phyloP scores from a whole-genome alignment of 257 asterid genomes.

The Solanum paucissectum region DNA sequence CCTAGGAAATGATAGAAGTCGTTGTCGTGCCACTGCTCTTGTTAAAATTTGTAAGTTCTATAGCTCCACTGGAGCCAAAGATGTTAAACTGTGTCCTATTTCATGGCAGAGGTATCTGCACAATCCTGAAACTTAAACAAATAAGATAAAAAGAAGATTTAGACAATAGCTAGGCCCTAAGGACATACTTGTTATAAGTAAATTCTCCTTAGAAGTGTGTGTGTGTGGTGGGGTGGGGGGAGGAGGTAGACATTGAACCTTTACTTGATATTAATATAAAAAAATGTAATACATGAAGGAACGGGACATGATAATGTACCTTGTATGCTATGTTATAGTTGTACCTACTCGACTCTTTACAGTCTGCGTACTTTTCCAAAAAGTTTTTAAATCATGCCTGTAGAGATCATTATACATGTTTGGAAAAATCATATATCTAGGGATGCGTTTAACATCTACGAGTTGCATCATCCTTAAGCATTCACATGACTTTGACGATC shows the following conservation, averaged over 20 bases:
- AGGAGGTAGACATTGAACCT: not conserved
- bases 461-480: not conserved
- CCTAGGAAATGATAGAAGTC: not conserved
- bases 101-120: not conserved
- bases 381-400: not conserved
- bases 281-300: not conserved
- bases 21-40: not conserved
- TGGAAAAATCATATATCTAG: not conserved
- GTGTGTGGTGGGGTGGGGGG: not conserved
- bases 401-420: not conserved
- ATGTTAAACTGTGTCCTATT: not conserved
- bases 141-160: not conserved
- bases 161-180: not conserved
- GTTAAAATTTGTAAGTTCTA: not conserved
- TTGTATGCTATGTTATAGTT: not conserved
- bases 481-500: not conserved
- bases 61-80: not conserved
- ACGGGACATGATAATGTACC: not conserved
- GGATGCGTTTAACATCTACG: not conserved
- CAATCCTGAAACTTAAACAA: not conserved
- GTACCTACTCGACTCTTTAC: not conserved
- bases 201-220: not conserved
- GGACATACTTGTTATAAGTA: not conserved
- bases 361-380: not conserved
- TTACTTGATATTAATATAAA: not conserved